These are phyloP conservation scores for Gaultheria prostrata DNA, from an alignment of 148 eudicot genomes.

Conservation along the genomic window DNA sequence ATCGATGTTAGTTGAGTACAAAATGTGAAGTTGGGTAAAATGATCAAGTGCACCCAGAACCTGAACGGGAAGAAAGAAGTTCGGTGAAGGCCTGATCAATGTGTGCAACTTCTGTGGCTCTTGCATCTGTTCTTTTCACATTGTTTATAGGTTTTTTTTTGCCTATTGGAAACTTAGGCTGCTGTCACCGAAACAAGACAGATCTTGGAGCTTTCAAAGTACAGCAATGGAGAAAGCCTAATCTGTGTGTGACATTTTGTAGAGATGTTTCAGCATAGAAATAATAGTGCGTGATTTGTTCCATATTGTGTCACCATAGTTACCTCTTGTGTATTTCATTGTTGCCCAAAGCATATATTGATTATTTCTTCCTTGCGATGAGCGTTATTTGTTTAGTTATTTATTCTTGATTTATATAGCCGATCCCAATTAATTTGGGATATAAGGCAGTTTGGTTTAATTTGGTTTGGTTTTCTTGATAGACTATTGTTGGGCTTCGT, in stretches of 20 bases:
- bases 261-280: slow-evolving; percentile 3
- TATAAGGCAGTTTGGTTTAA: too few species aligned
- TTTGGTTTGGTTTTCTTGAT: too few species aligned
- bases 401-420: too few species aligned
- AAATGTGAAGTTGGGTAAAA: not conserved
- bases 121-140: not conserved
- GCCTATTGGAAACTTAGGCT: not conserved
- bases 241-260: not conserved
- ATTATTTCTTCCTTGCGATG: too few species aligned
- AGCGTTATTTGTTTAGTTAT: too few species aligned
- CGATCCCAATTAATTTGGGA: too few species aligned
- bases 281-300: not conserved
- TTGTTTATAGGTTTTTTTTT: not conserved
- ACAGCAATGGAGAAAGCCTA: not conserved
- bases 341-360: too few species aligned
- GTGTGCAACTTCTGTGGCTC: not conserved
- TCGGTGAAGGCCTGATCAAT: not conserved
- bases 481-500: too few species aligned
- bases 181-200: not conserved
- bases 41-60: not conserved
- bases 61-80: not conserved
- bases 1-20: not conserved
- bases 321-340: not conserved
- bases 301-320: not conserved
- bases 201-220: not conserved